These are phyloP conservation scores for Vaucheria bursata DNA, from an alignment of 352 stramenopile species.

Conservation along the genomic window DNA sequence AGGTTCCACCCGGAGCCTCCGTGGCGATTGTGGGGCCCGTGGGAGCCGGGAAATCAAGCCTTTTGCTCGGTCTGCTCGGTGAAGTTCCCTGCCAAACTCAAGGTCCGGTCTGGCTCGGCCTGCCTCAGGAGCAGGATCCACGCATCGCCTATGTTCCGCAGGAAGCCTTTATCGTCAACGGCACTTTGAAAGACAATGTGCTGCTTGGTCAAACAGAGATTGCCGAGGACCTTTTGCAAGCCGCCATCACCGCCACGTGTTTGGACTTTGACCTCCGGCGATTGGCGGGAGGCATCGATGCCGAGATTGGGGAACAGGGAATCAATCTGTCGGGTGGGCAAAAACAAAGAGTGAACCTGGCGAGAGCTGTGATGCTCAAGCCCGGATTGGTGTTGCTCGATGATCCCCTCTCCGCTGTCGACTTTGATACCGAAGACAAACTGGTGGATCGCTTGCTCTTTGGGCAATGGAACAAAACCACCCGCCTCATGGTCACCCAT, in stretches of 20 bases:
- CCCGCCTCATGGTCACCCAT: no score
- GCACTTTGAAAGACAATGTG: constrained; percentile 87
- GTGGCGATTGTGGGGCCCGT: constrained; percentile 36
- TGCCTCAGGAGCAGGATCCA: constrained; percentile 56
- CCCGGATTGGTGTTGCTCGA: no score
- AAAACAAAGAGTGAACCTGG: constrained; percentile 68
- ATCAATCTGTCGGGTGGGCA: constrained; percentile 94
- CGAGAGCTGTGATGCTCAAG: constrained; percentile 52
- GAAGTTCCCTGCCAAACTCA: constrained; percentile 46
- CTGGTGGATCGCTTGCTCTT: no score
- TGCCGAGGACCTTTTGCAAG: no score
- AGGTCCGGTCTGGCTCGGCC: no score
- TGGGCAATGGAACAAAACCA: no score
- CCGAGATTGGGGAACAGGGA: constrained; percentile 95
- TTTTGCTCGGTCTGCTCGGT: constrained; percentile 44
- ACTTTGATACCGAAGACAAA: no score
- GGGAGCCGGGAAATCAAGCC: constrained; percentile 44
- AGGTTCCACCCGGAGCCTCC: constrained; percentile 12
- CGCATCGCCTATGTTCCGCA: constrained; percentile 85
- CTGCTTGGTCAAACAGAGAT: constrained; percentile 84
- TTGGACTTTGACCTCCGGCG: no score
- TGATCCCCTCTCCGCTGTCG: no score
- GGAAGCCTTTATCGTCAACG: constrained; percentile 87
- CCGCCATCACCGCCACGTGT: no score
- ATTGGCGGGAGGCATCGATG: constrained; percentile 84